These are phyloP conservation scores for Apiotrichum montevideense DNA, from an alignment of 1,284 basidiomycete species.

Conservation along the genomic window DNA sequence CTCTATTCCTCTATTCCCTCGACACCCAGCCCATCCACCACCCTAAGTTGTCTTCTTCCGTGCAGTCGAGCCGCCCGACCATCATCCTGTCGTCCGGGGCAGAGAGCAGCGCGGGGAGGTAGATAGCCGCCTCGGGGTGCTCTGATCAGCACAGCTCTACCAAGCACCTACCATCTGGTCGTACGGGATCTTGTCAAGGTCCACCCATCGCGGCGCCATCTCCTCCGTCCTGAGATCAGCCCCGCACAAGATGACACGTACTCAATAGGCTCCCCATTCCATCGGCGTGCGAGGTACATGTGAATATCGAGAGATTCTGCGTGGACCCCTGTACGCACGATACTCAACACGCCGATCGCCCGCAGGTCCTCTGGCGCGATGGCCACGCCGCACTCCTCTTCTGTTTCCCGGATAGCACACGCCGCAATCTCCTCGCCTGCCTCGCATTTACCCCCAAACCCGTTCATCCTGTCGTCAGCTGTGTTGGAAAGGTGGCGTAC, in stretches of 20 bases:
- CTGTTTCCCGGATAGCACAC: constrained; percentile 60
- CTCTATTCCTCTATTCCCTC: neutral
- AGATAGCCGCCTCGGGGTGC: neutral
- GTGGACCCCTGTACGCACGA: neutral
- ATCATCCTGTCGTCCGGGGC: neutral
- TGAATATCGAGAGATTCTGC: neutral
- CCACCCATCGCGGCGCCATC: neutral
- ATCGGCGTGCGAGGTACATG: neutral
- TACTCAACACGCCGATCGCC: neutral
- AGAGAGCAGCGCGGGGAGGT: neutral
- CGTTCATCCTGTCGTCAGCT: constrained; percentile 49
- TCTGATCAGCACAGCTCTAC: neutral
- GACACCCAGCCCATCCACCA: constrained; percentile 2
- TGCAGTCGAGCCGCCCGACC: neutral
- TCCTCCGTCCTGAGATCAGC: neutral
- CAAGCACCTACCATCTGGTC: neutral
- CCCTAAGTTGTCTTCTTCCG: neutral
- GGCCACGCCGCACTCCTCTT: constrained; percentile 73
- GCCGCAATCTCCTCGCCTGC: constrained; percentile 55
- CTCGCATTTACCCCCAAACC: constrained; percentile 69
- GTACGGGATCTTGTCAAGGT: neutral
- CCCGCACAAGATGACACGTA: neutral
- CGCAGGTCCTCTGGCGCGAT: constrained; percentile 36
- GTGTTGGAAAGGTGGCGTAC: constrained; percentile 43
- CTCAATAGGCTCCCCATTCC: neutral